Conservation (phyloP, 306 rosid genomes). For the Echinosophora koreensis region DNA sequence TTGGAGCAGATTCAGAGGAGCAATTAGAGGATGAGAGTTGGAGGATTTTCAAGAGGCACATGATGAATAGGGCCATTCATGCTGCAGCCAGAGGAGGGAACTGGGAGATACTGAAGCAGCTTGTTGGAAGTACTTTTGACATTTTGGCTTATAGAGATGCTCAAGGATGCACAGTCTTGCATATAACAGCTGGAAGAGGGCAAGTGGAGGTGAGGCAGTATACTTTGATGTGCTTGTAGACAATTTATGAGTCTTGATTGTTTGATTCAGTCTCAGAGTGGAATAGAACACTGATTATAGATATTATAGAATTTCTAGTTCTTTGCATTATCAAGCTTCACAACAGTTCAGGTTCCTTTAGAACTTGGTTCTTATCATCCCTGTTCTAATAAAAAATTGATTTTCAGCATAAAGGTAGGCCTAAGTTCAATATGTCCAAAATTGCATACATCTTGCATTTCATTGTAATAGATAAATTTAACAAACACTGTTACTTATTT, state of each 20-base stretch:
- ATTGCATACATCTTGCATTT: constrained; percentile 23
- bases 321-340: not conserved
- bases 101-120: too few relatives aligned
- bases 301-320: not conserved
- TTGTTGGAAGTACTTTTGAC: too few relatives aligned
- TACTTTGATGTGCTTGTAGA: not conserved
- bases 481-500: constrained; percentile 9
- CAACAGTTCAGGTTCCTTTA: constrained; percentile 23
- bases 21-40: constrained; percentile 44
- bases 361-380: too few relatives aligned
- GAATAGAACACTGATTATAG: not conserved
- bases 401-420: too few relatives aligned
- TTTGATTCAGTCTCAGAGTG: constrained; percentile 4
- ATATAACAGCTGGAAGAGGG: constrained; percentile 86
- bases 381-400: too few relatives aligned
- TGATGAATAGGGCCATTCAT: constrained; percentile 78
- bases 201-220: constrained; percentile 71
- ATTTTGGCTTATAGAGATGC: too few relatives aligned
- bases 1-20: constrained; percentile 45
- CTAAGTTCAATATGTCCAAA: constrained; percentile 25
- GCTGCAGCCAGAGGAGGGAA: too few relatives aligned
- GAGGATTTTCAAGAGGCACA: constrained; percentile 63
- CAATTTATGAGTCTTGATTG: not conserved
- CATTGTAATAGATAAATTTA: not conserved
- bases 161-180: too few relatives aligned